Base-by-base conservation (phyloP, 1,284 basidiomycete species). In the Moesziomyces antarcticus region DNA sequence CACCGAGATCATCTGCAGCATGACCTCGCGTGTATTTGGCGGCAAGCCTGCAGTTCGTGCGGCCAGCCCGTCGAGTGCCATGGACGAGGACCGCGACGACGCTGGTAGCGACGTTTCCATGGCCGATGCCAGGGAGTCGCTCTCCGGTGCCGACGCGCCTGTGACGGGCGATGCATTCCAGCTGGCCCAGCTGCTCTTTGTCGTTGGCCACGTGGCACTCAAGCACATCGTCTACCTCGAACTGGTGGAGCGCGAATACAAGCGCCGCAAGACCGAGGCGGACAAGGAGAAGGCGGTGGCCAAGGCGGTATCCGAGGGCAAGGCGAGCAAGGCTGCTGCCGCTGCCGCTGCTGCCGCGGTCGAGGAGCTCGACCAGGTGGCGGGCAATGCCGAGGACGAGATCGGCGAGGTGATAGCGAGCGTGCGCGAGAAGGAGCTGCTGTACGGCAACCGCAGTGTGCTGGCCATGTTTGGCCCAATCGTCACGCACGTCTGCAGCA, bases 141-240 rank as follows among this genome's bases (percentile, higher is more conserved):
- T 50, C 24, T 63, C 60, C 9, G 47, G 48, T 33, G 51, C 56
- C 3, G 55, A 66, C 11, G 60, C 41, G 20, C 64, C 70, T 1
- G 49, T 53, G 20, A 59, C 62, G 56, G 69, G 68, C 22, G 72
- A 75, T 20, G 90, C 92, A 0, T 97, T 96, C 83, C 89, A 90
- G 64, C 88, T 99, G 18, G 92, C 92, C 57, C 95, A 98, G 82
- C 88, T 98, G 20, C 86, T 99, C 8, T 99, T 98, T 82, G 88
- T 93, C 43, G 94, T 97, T 6, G 97, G 96, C 0, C 96, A 99
- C 84, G 92, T 97, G 20, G 94, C 94, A 7, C 93, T 99, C 85
- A 98, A 98, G 85, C 94, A 99, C 71, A 93, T 98, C 59, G 94
- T 97, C 24, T 97, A 94, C 83, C 89, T 99, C 33, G 96, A 99